Conservation (phyloP, 2,329 filamentous ascomycete genomes). For the Cordyceps javanica region DNA sequence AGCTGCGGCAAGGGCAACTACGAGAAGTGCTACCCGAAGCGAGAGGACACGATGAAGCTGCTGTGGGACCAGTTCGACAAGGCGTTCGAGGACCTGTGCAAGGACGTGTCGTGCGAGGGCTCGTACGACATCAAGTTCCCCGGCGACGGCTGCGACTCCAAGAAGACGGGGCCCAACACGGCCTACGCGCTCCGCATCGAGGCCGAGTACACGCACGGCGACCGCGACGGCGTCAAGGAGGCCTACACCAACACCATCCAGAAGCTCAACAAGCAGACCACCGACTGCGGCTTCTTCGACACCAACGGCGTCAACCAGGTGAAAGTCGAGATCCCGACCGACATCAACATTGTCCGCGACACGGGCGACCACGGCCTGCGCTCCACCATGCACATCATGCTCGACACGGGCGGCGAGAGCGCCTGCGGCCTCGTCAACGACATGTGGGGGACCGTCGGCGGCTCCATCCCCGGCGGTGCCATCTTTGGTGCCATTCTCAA, state of each 20-base stretch:
- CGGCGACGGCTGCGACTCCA: slow-evolving; percentile 10
- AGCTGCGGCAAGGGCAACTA: slow-evolving; percentile 11
- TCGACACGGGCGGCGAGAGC: slow-evolving; percentile 10
- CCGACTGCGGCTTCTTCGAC: slow-evolving; percentile 7
- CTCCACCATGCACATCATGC: slow-evolving; percentile 13
- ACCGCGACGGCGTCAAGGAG: slow-evolving; percentile 12
- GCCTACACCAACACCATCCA: slow-evolving; percentile 11
- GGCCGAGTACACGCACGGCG: slow-evolving; percentile 9
- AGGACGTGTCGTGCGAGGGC: slow-evolving; percentile 9
- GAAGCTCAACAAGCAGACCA: slow-evolving; percentile 9
- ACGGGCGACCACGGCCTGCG: slow-evolving; percentile 13
- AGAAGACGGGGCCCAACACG: slow-evolving; percentile 3
- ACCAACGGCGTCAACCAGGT: slow-evolving; percentile 8
- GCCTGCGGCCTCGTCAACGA: slow-evolving; percentile 2
- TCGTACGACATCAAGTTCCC: slow-evolving; percentile 11
- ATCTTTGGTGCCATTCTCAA: slow-evolving; percentile 11
- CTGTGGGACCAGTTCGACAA: slow-evolving; percentile 13
- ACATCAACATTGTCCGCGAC: slow-evolving; percentile 11
- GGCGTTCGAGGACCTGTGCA: slow-evolving; percentile 12
- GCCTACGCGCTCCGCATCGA: slow-evolving; percentile 10
- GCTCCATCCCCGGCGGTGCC: slow-evolving; percentile 5
- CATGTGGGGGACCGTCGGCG: slow-evolving; percentile 4
- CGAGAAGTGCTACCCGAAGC: slow-evolving; percentile 12
- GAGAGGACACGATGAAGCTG: slow-evolving; percentile 7
- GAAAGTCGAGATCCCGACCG: slow-evolving; percentile 8